A percentile compares a stretch with the other conserved stretches of the same genome.
Evolutionary conservation across 2,329 filamentous ascomycete genomes (phyloP).

Genomic region (Rutstroemia sp.): DNA sequence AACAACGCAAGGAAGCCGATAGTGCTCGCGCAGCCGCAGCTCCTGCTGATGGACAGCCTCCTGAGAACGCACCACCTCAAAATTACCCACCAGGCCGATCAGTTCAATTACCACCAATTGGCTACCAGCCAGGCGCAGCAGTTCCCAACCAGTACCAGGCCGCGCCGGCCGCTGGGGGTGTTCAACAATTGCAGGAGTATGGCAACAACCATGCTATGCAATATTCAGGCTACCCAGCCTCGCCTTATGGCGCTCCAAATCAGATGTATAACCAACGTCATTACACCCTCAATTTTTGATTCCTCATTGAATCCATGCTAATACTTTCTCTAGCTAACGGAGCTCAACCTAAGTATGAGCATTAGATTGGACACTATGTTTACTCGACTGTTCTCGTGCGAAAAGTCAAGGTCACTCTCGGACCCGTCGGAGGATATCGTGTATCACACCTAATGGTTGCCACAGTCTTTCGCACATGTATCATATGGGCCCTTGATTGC

Average conservation of each 20-base stretch:
- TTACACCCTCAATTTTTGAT: slow-evolving; percentile 23
- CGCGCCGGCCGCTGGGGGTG: slow-evolving; percentile 41
- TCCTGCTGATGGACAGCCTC: slow-evolving; percentile 44
- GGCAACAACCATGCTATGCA: slow-evolving; percentile 28
- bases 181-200: slow-evolving; percentile 52
- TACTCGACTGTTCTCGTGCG: slow-evolving; percentile 8
- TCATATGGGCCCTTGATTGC: slow-evolving; percentile 29
- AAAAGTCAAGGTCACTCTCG: slow-evolving; percentile 12
- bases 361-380: slow-evolving; percentile 19
- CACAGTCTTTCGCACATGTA: slow-evolving; percentile 25
- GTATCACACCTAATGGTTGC: slow-evolving; percentile 19
- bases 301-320: slow-evolving; percentile 15
- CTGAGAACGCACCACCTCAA: slow-evolving; percentile 43
- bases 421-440: slow-evolving; percentile 13
- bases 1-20: slow-evolving; percentile 80
- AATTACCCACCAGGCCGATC: slow-evolving; percentile 44
- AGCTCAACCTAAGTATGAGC: slow-evolving; percentile 28
- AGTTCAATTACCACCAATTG: slow-evolving; percentile 64
- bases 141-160: slow-evolving; percentile 31
- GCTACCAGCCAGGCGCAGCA: slow-evolving; percentile 55
- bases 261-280: slow-evolving; percentile 54
- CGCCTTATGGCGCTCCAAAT: slow-evolving; percentile 43
- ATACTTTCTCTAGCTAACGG: slow-evolving; percentile 26
- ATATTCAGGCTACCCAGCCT: slow-evolving; percentile 51
- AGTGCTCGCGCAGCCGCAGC: slow-evolving; percentile 63